These are phyloP conservation scores for Acer negundo DNA, from an alignment of 345 rosid species.

Conservation along the genomic window DNA sequence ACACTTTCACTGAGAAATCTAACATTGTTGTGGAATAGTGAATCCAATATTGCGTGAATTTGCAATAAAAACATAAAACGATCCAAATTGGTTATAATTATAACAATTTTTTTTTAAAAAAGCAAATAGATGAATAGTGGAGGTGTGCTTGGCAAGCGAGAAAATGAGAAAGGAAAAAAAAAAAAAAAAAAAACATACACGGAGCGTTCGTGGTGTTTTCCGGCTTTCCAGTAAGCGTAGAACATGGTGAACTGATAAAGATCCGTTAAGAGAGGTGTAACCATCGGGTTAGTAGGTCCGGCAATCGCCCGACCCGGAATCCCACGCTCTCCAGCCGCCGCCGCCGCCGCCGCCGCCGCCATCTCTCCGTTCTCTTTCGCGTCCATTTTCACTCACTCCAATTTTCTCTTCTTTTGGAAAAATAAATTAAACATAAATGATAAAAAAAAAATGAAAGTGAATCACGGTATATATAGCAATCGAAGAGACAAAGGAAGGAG, in stretches of 20 bases:
- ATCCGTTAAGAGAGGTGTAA: constrained; percentile 92
- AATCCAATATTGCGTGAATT: no score
- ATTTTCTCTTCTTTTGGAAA: background rate
- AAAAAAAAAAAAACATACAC: constrained; percentile 46
- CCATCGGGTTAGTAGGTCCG: constrained; percentile 92
- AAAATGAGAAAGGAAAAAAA: background rate
- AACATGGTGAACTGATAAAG: constrained; percentile 99
- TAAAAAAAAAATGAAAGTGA: background rate
- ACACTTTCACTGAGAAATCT: no score
- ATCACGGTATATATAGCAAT: background rate
- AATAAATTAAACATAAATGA: background rate
- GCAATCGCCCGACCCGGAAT: constrained; percentile 38
- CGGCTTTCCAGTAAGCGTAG: constrained; percentile 97
- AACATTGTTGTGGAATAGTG: no score
- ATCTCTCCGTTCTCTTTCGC: constrained; percentile 27
- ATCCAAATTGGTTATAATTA: no score
- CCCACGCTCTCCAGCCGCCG: constrained; percentile 16
- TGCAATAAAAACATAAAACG: no score
- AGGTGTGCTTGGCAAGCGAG: background rate
- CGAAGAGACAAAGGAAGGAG: background rate
- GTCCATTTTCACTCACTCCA: constrained; percentile 28
- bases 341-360: background rate
- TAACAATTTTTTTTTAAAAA: background rate
- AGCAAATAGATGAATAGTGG: background rate
- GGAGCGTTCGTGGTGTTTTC: constrained; percentile 77